These are phyloP conservation scores for Halophytophthora batemanensis DNA, from an alignment of 352 stramenopile species.

Conservation along the genomic window DNA sequence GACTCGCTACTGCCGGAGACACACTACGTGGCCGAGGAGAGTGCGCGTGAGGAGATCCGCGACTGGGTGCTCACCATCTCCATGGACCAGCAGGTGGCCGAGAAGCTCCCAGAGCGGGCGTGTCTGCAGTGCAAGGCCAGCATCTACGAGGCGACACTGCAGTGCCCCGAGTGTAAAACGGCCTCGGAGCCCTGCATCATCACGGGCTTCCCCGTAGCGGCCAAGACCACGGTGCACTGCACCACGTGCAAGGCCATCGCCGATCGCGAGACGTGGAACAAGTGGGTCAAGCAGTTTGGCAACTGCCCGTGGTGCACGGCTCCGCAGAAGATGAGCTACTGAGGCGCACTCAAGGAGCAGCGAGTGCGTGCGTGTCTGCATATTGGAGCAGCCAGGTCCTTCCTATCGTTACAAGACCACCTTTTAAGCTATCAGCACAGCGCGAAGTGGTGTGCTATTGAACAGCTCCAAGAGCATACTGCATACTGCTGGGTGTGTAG, in stretches of 20 bases:
- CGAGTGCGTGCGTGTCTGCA: too few relatives aligned
- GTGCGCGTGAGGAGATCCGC: conserved; percentile 89
- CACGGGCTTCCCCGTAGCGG: conserved; percentile 86
- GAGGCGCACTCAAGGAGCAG: conserved; percentile 1
- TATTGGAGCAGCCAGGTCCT: too few relatives aligned
- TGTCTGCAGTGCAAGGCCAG: conserved; percentile 77
- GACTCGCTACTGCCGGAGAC: conserved; percentile 71
- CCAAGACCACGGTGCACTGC: conserved; percentile 87
- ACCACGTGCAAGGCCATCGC: conserved; percentile 86
- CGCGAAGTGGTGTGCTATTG: too few relatives aligned
- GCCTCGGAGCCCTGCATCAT: conserved; percentile 85
- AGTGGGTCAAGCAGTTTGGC: conserved; percentile 87
- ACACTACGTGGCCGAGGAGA: conserved; percentile 82
- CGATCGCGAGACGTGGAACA: conserved; percentile 86
- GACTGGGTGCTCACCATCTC: conserved; percentile 94
- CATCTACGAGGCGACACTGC: conserved; percentile 84
- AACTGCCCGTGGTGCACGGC: conserved; percentile 77
- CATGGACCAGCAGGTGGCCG: conserved; percentile 94
- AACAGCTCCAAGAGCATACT: too few relatives aligned
- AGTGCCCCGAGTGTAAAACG: conserved; percentile 78
- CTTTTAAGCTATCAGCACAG: too few relatives aligned
- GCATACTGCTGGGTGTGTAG: too few relatives aligned
- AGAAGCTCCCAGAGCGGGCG: conserved; percentile 78
- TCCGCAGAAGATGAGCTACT: conserved; percentile 87
- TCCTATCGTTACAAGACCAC: too few relatives aligned